Base-by-base conservation (phyloP, 2,329 filamentous ascomycete genomes). In the Fusarium sp. region DNA sequence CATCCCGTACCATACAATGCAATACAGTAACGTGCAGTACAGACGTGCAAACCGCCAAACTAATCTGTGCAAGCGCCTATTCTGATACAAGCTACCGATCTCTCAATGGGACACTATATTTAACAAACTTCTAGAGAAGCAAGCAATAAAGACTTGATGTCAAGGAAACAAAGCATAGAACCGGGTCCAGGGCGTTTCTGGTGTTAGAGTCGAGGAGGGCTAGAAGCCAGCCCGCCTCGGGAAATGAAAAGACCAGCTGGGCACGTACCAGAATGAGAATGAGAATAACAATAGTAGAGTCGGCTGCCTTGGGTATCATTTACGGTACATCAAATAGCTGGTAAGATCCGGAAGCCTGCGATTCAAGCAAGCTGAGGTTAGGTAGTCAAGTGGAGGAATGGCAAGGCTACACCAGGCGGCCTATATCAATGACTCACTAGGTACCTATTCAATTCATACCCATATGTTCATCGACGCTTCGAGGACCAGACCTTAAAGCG, bases 161-260 rank as follows among this genome's bases (percentile, higher is more conserved):
- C 41, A 47, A 62, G 31, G 39, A 73, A 62, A 45, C 54, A 51
- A 72, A 61, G 54, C 45, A 55, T 30, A 33, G 61, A 64, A 61
- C 30, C 38, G 38, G 53, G 56, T 38, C 65, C 47, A 68, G 65
- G 42, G 65, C 56, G 53, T 57, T 70, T 67, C 58, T 72, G 69
- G 65, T 47, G 54, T 61, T 28, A 73, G 72, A 73, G 70, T 62
- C 50, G 61, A 73, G 50, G 61, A 73, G 50, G 65, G 56, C 51
- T 51, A 73, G 41, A 61, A 54, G 53, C 39, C 60, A 65, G 53
- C 42, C 53, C 48, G 47, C n/a, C 57, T 56, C 61, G 67, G 48
- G 67, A 73, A 57, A 50, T 66, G 62, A 73, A 51, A 70, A 66
- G 66, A 71, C 66, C 50, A 60, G 53, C 45, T 59, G 56, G 59